Evolutionary conservation across 352 stramenopile species (phyloP).

Genomic region (Phytophthora lateralis): DNA sequence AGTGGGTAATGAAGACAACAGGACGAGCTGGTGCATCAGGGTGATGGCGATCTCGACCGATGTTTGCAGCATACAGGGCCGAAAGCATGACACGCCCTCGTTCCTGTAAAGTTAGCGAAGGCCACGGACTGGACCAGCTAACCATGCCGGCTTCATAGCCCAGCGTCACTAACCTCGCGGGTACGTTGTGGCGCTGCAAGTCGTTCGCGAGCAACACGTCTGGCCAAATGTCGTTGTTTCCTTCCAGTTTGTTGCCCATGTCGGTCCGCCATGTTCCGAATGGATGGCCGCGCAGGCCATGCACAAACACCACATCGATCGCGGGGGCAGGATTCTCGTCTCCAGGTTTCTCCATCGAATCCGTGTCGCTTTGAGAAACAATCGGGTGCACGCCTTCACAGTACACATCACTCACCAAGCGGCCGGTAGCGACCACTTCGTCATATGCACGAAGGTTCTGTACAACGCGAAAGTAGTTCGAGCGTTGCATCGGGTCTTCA

Average conservation of each 20-base stretch:
- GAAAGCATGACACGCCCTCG: conserved; percentile 73
- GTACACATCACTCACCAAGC: conserved; percentile 56
- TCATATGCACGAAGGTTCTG: conserved; percentile 69
- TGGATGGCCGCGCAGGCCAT: conserved; percentile 79
- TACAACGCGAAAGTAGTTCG: conserved; percentile 74
- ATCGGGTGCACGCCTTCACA: conserved; percentile 83
- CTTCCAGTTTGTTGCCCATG: conserved; percentile 65
- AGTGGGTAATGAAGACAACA: conserved; percentile 88
- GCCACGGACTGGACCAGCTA: conserved; percentile 87
- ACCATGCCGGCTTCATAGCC: conserved; percentile 86
- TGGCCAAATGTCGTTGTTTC: conserved; percentile 73
- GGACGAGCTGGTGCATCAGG: conserved; percentile 31
- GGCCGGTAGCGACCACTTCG: conserved; percentile 43
- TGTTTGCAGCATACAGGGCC: conserved; percentile 68
- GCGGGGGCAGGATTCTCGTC: conserved; percentile 11
- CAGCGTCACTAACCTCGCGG: conserved; percentile 70
- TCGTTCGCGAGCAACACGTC: conserved; percentile 70
- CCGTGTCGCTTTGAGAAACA: conserved; percentile 35
- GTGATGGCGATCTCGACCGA: conserved; percentile 42
- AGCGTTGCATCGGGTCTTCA: conserved; percentile 73
- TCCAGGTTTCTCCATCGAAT: conserved; percentile 10
- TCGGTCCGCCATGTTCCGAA: conserved; percentile 85
- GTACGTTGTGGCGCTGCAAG: conserved; percentile 45
- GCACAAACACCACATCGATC: conserved; percentile 85
- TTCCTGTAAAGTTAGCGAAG: conserved; percentile 80